Base-by-base conservation (phyloP, 2,329 filamentous ascomycete genomes). In the Plectosphaerella sp. region DNA sequence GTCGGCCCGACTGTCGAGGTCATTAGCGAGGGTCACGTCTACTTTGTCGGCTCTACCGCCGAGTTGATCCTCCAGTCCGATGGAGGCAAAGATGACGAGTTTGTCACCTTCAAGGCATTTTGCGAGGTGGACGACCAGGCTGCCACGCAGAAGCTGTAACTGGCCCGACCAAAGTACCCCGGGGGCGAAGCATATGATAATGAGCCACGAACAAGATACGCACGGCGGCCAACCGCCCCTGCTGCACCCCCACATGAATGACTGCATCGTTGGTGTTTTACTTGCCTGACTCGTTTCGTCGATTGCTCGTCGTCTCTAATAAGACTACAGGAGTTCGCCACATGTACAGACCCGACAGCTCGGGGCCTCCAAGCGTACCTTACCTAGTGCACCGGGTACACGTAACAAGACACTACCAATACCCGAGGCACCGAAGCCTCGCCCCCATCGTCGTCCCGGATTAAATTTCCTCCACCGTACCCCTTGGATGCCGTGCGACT, bases 61-160 rank as follows among this genome's bases (percentile, higher is more conserved):
- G 88, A 95, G 70, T 78, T 88, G 36, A 80, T 93, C 3, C 72
- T 97, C 48, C 87, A 96, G 72, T 90, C 80, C 12, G 75, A 76
- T 47, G 75, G 73, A 1, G 77, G 65, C 0, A 72, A 77, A 1
- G 83, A 83, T 24, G 86, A 91, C 52, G 83, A 87, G 51, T 87
- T 97, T 59, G 87, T 88, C 24, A 92, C 88, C 0, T 99, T 95
- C 76, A 94, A 92, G 74, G 94, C 93, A 1, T 97, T 96, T 67
- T 96, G 91, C 64, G 92, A 97, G 74, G 77, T 96, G 55, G 82
- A 84, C 37, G 71, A 77, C 9, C 67, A 70, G 49, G 24, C 59
- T 3, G 54, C 49, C 18, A 63, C 62, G 57, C 54, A 65, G 51
- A 68, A 63, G 62, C 54, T 67, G 50, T 67, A 51, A 57, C 5